Evolutionary conservation across 352 stramenopile genomes (phyloP).

Genomic region (Globisporangium alternatum): DNA sequence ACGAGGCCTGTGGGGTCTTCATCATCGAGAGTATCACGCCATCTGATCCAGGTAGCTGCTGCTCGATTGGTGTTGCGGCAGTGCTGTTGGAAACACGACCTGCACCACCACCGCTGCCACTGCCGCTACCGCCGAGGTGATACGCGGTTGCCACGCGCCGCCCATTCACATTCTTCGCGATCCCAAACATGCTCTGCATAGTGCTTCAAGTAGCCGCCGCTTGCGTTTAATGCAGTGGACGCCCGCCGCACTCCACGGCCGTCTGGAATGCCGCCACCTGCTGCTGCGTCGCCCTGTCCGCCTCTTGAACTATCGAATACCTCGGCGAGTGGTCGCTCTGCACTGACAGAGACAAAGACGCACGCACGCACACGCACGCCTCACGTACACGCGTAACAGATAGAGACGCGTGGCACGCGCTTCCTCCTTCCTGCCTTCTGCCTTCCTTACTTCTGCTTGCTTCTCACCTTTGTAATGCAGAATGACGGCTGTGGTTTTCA

Average conservation of each 20-base stretch:
- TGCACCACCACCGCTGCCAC: not conserved
- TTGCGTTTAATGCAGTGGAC: not conserved
- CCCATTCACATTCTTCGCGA: slow-evolving; percentile 68
- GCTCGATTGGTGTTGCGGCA: slow-evolving; percentile 4
- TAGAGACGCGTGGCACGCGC: not conserved
- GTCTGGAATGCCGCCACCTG: not conserved
- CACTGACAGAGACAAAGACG: too few relatives aligned
- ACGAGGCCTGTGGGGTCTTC: slow-evolving; percentile 4
- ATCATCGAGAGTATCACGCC: slow-evolving; percentile 6
- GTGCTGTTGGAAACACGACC: slow-evolving; percentile 4
- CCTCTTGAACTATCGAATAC: too few relatives aligned
- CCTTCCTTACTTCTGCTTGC: not conserved
- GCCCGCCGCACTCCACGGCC: not conserved
- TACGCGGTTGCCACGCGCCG: slow-evolving; percentile 60
- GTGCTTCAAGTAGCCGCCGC: not conserved
- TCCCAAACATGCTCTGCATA: slow-evolving; percentile 58
- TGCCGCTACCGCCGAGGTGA: slow-evolving; percentile 37
- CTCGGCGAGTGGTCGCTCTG: too few relatives aligned
- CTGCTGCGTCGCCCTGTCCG: too few relatives aligned
- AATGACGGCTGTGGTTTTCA: not conserved
- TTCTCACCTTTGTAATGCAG: not conserved
- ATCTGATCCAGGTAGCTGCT: not conserved
- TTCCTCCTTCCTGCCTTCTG: not conserved
- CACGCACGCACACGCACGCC: too few relatives aligned
- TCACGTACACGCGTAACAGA: too few relatives aligned